Base-by-base conservation (phyloP, 2,329 filamentous ascomycete genomes). In the Cladorrhinum sp. region DNA sequence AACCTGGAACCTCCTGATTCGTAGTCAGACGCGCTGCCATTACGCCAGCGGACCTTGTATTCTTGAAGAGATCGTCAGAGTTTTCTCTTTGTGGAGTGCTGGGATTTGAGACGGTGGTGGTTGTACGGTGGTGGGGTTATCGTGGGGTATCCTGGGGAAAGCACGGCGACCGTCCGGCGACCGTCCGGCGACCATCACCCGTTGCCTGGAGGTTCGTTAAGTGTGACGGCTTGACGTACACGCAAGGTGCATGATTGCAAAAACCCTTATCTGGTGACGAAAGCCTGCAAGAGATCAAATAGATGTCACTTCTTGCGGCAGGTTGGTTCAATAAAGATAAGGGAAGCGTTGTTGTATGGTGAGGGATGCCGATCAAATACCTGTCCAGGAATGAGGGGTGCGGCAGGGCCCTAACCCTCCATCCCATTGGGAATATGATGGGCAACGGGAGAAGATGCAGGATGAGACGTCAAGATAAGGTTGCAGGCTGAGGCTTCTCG, bases 21-120 rank as follows among this genome's bases (percentile, higher is more conserved):
- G 57, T 55, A 59, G 57, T 59, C 50, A 59, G 57, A 55, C 57
- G 57, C 57, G 38, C 38, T 59, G 48, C 50, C 51, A 59, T 59
- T 59, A 53, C 50, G 57, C 50, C 50, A 59, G 38, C 50, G 27
- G 57, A 59, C 57, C 57, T 54, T 54, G 49, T 36, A 9, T 38
- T 38, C 32, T 38, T 38, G 32, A 38, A 38, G 32, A 10, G 5
- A 29, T 29, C 25, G 25, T 10, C 25, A 29, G 25, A 10, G 4
- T 29, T 29, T 29, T 29, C 5, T 29, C 25, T 29, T 29, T n/a
- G 25, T 4, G 10, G 25, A 29, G 5, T 10, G 10, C 25, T 29
- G 25, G 25, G 25, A 29, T 10, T 10, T 29, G 25, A 10, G 25
- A 29, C 5, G 10, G 5, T 29, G 25, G 10, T 29, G 25, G 25